phyloP scores from a whole-genome alignment of 2,329 filamentous ascomycete genomes.

The Diaporthe helianthi region DNA sequence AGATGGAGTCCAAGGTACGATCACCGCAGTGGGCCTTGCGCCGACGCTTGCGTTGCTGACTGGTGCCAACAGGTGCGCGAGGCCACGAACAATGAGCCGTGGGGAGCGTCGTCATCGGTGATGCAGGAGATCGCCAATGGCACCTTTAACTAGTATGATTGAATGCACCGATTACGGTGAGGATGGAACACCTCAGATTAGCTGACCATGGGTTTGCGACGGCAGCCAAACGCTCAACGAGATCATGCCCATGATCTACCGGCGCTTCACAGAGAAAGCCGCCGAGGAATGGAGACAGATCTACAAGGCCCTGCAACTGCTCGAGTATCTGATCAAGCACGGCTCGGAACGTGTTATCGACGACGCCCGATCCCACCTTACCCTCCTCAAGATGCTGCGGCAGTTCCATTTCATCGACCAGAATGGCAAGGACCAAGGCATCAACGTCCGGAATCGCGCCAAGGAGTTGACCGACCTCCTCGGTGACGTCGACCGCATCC shows the following conservation, averaged over 20 bases:
- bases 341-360: constrained; percentile 97
- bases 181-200: background rate
- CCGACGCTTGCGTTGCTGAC: constrained; percentile 35
- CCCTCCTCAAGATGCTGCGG: constrained; percentile 95
- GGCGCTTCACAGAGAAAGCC: constrained; percentile 96
- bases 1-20: constrained; percentile 78
- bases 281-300: constrained; percentile 99
- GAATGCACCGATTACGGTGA: background rate
- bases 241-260: constrained; percentile 99
- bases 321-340: constrained; percentile 96
- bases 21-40: constrained; percentile 12
- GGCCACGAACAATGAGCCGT: constrained; percentile 98
- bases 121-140: constrained; percentile 99
- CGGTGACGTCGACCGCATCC: constrained; percentile 87
- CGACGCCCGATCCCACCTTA: constrained; percentile 93
- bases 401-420: constrained; percentile 97
- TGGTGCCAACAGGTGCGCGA: constrained; percentile 77
- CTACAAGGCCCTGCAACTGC: constrained; percentile 95
- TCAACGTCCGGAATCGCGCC: constrained; percentile 95
- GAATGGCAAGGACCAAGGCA: constrained; percentile 97
- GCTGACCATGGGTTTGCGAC: constrained; percentile 29
- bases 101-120: constrained; percentile 82
- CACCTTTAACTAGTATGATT: constrained; percentile 93
- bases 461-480: constrained; percentile 96
- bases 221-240: constrained; percentile 92